phyloP scores from a whole-genome alignment of 352 stramenopile genomes.

The Aphanomyces stellatus region DNA sequence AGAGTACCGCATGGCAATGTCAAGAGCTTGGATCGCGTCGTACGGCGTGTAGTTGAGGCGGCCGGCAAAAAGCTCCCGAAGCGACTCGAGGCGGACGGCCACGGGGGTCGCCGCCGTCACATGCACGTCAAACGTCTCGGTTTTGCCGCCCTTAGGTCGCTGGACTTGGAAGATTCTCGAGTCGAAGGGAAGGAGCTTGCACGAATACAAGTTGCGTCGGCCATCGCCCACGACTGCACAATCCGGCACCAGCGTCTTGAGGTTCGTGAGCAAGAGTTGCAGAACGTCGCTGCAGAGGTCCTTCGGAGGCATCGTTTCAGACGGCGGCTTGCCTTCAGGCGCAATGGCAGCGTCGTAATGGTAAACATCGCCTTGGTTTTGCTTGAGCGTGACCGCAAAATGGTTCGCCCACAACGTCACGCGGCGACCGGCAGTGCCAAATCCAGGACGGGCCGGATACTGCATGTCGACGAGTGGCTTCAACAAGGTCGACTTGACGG shows the following conservation, averaged over 20 bases:
- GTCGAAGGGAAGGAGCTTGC: constrained; percentile 35
- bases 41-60: constrained; percentile 65
- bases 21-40: constrained; percentile 61
- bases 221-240: constrained; percentile 39
- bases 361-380: constrained; percentile 38
- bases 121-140: constrained; percentile 34
- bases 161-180: constrained; percentile 34
- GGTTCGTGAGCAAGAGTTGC: constrained; percentile 28
- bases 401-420: constrained; percentile 55
- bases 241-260: constrained; percentile 33
- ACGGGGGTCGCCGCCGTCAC: constrained; percentile 51
- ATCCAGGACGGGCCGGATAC: constrained; percentile 45
- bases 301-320: constrained; percentile 47
- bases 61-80: constrained; percentile 43
- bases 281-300: constrained; percentile 51
- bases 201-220: constrained; percentile 50
- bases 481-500: constrained; percentile 28
- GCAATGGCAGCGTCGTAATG: constrained; percentile 68
- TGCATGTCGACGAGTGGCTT: constrained; percentile 30
- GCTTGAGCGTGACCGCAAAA: constrained; percentile 46
- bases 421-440: constrained; percentile 33
- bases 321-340: constrained; percentile 28
- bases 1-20: constrained; percentile 54
- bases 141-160: constrained; percentile 37
- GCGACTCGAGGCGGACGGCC: constrained; percentile 52